phyloP scores from a whole-genome alignment of 768 basidiomycete species.

The Boletus fagicola region DNA sequence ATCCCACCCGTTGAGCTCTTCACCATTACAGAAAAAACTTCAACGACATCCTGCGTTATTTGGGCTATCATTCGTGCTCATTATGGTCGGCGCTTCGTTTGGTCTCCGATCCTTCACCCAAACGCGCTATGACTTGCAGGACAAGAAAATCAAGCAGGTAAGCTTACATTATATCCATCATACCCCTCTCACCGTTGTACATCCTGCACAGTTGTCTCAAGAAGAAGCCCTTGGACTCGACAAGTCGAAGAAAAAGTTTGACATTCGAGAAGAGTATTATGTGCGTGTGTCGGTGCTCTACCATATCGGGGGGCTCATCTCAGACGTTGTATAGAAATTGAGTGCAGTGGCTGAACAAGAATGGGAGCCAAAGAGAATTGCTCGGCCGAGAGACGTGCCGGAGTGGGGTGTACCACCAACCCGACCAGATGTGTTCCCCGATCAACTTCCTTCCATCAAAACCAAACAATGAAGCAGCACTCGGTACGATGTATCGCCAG shows the following conservation, averaged over 20 bases:
- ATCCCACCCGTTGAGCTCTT: constrained; percentile 38
- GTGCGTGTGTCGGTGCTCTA: constrained; percentile 49
- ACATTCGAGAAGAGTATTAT: constrained; percentile 94
- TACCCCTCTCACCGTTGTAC: background rate
- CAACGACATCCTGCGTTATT: constrained; percentile 70
- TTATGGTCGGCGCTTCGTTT: constrained; percentile 86
- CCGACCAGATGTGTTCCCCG: constrained; percentile 26
- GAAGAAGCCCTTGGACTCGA: constrained; percentile 77
- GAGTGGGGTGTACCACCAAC: constrained; percentile 90
- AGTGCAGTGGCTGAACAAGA: constrained; percentile 62
- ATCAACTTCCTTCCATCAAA: constrained; percentile 16
- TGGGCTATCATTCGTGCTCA: constrained; percentile 80
- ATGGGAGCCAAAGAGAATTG: constrained; percentile 86
- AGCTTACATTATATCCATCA: constrained; percentile 6
- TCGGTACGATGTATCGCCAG: background rate
- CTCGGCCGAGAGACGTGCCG: constrained; percentile 80
- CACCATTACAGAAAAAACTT: constrained; percentile 37
- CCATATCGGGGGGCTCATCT: background rate
- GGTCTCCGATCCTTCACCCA: constrained; percentile 82
- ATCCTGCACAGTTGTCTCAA: constrained; percentile 53
- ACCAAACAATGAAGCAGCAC: constrained; percentile 1
- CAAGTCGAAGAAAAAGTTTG: constrained; percentile 73
- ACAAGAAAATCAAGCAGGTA: constrained; percentile 73
- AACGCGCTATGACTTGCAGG: constrained; percentile 86
- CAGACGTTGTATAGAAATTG: constrained; percentile 44